These are phyloP conservation scores for Pisolithus tinctorius DNA, from an alignment of 768 basidiomycete species.

Conservation along the genomic window DNA sequence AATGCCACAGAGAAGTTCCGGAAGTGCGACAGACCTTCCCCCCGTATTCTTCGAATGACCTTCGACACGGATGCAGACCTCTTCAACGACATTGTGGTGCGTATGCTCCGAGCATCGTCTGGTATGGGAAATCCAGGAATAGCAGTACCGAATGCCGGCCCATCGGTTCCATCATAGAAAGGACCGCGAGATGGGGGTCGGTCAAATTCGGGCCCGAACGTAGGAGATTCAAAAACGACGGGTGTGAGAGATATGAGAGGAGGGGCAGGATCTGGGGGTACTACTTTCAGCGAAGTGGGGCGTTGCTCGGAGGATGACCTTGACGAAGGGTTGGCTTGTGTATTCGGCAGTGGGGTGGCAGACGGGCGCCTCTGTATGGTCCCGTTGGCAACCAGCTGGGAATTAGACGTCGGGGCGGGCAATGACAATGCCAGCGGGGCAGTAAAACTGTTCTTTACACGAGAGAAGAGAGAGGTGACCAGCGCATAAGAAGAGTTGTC, in stretches of 20 bases:
- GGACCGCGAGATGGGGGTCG: slow-evolving; percentile 50
- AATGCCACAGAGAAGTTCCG: slow-evolving; percentile 2
- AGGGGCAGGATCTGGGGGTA: slow-evolving; percentile 56
- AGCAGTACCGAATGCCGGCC: slow-evolving; percentile 58
- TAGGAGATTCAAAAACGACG: slow-evolving; percentile 72
- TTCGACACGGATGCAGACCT: slow-evolving; percentile 82
- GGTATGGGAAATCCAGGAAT: slow-evolving; percentile 92
- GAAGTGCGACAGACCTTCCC: slow-evolving; percentile 57
- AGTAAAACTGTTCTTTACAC: slow-evolving; percentile 74
- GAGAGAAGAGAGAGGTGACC: slow-evolving; percentile 73
- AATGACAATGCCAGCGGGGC: slow-evolving; percentile 52
- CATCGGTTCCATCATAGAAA: slow-evolving; percentile 46
- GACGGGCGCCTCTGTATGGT: slow-evolving; percentile 60
- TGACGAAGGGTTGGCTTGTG: slow-evolving; percentile 41
- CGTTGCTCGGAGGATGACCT: slow-evolving; percentile 47
- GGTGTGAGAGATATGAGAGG: slow-evolving; percentile 83
- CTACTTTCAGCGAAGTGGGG: slow-evolving; percentile 48
- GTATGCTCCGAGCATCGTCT: slow-evolving; percentile 85
- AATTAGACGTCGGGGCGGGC: slow-evolving; percentile 30
- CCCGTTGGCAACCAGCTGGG: slow-evolving; percentile 23
- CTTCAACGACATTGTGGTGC: slow-evolving; percentile 64
- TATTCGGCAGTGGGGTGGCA: slow-evolving; percentile 34
- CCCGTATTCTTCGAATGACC: slow-evolving; percentile 83
- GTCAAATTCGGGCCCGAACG: slow-evolving; percentile 61
- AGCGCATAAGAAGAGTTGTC: slow-evolving; percentile 83